phyloP scores from a whole-genome alignment of 139 green algal species.

The Chlorella ohadii region DNA sequence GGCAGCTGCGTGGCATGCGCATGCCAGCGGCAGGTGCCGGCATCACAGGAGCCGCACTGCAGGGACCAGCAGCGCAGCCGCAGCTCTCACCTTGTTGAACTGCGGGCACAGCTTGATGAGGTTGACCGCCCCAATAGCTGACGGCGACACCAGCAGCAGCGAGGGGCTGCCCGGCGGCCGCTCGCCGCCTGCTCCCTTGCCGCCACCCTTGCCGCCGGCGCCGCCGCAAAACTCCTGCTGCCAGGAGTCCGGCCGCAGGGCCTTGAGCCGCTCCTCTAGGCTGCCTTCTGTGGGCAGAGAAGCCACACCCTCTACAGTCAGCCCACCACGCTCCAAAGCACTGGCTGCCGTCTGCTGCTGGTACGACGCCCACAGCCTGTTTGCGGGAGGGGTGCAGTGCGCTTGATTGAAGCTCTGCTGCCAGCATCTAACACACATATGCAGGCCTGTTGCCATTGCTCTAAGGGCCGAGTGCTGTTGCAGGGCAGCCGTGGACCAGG shows the following conservation, averaged over 20 bases:
- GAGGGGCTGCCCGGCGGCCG: slow-evolving; percentile 1
- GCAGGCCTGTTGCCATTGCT: no score
- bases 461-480: no score
- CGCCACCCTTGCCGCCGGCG: neutral
- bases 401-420: no score
- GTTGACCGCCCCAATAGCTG: slow-evolving; percentile 13
- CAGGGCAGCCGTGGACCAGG: no score
- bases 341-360: slow-evolving; percentile 31
- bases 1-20: no score
- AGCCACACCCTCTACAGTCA: neutral
- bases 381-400: no score
- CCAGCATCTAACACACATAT: no score
- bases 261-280: slow-evolving; percentile 35
- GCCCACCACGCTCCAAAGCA: slow-evolving; percentile 30
- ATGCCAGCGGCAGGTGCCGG: no score
- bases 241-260: slow-evolving; percentile 12
- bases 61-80: neutral
- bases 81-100: slow-evolving; percentile 21
- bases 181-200: neutral
- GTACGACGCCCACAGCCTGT: slow-evolving; percentile 23
- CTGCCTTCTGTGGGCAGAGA: neutral
- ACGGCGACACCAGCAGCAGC: slow-evolving; percentile 34
- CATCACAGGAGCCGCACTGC: no score
- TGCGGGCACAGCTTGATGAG: slow-evolving; percentile 37
- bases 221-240: neutral